Evolutionary conservation across 2,329 filamentous ascomycete species (phyloP).

Genomic region (Curvularia hawaiiensis): DNA sequence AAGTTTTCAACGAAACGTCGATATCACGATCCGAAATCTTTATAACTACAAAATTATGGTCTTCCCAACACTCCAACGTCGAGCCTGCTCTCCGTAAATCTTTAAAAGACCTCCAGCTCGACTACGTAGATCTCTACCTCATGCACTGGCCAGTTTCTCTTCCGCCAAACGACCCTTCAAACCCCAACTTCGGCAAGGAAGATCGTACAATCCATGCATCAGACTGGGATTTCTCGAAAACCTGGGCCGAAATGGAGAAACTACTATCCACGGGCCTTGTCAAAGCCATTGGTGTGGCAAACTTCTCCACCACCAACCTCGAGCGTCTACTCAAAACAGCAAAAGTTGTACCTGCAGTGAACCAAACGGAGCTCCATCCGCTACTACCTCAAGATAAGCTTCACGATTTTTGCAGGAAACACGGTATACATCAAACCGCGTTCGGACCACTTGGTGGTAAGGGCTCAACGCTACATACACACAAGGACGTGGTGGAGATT

Average conservation of each 20-base stretch:
- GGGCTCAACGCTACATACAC: not conserved
- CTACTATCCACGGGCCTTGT: constrained; percentile 33
- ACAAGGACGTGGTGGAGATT: constrained; percentile 35
- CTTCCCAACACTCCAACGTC: constrained; percentile 78
- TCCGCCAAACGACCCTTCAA: not conserved
- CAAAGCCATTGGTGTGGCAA: constrained; percentile 26
- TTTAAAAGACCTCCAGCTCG: constrained; percentile 77
- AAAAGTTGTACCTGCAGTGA: constrained; percentile 21
- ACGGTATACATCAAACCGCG: constrained; percentile 16
- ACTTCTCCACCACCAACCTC: constrained; percentile 37
- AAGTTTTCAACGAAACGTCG: constrained; percentile 26
- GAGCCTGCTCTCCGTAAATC: constrained; percentile 73
- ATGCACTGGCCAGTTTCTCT: constrained; percentile 78
- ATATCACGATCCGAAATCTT: constrained; percentile 28
- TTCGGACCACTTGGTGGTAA: constrained; percentile 18
- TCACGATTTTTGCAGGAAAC: constrained; percentile 9
- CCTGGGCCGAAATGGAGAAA: constrained; percentile 41
- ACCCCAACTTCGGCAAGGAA: not conserved
- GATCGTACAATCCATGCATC: not conserved
- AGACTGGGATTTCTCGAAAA: constrained; percentile 16
- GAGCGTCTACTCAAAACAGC: constrained; percentile 56
- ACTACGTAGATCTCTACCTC: constrained; percentile 90
- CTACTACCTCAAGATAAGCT: constrained; percentile 16
- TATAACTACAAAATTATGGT: constrained; percentile 85
- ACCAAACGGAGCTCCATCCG: constrained; percentile 25